These are phyloP conservation scores for Moesziomyces parantarcticus DNA, from an alignment of 1,284 basidiomycete genomes.

Conservation along the genomic window DNA sequence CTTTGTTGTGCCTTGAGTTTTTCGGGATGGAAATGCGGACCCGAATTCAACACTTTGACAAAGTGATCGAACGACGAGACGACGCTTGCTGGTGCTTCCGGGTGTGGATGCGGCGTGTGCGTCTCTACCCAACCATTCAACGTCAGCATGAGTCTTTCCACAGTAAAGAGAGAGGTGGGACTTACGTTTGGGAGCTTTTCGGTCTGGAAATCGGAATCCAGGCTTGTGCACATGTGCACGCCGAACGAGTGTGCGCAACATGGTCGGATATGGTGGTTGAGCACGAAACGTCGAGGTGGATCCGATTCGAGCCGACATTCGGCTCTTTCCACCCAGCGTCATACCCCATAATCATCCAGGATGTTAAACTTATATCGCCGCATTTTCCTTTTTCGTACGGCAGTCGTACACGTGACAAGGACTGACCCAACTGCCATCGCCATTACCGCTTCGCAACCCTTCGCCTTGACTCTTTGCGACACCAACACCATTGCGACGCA, in stretches of 20 bases:
- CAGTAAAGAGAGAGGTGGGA: neutral
- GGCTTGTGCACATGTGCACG: constrained; percentile 55
- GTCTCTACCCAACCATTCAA: constrained; percentile 25
- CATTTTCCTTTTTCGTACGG: neutral
- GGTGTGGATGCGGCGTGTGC: constrained; percentile 63
- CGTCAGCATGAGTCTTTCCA: too few relatives aligned
- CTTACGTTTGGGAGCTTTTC: constrained; percentile 54
- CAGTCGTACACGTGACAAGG: constrained; percentile 2
- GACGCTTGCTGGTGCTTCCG: constrained; percentile 59
- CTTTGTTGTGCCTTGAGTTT: constrained; percentile 33
- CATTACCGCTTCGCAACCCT: neutral
- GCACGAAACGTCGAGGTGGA: neutral
- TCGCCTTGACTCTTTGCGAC: neutral
- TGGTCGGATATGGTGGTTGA: constrained; percentile 9
- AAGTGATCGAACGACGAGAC: constrained; percentile 58
- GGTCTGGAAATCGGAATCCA: constrained; percentile 59
- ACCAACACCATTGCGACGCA: neutral
- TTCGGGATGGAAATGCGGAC: constrained; percentile 64
- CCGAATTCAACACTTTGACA: constrained; percentile 55
- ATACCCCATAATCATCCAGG: neutral
- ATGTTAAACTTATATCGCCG: constrained; percentile 1
- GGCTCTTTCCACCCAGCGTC: constrained; percentile 18
- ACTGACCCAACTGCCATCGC: neutral
- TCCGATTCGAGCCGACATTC: constrained; percentile 25
- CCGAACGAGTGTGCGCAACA: constrained; percentile 55